Evolutionary conservation across 2,329 filamentous ascomycete genomes (phyloP), one percentile per base, ranked within the genome.

Genomic region (Botryotinia calthae): DNA sequence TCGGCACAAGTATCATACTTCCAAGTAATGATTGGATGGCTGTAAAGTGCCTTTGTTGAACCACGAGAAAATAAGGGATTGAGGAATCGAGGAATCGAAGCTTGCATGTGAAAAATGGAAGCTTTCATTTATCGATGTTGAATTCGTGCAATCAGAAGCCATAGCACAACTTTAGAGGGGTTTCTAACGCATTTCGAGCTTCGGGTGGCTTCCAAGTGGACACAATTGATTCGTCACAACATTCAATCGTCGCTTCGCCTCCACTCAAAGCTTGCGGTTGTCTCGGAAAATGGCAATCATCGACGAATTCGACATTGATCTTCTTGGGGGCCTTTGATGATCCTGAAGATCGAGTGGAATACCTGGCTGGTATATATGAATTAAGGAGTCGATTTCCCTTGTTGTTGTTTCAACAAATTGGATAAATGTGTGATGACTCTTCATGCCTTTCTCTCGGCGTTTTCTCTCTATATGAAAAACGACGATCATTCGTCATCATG

Each of bases 191-290:
- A 51, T 34, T 18, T 40, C 4, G 63, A 66, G 40, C 14, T 79
- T 79, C 44, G n/a, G 37, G 44, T 54, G 64, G 34, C 44, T 51
- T 66, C 44, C 46, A 66, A 51, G 64, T 67, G 46, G 44, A 40
- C 37, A 28, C n/a, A 40, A 40, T 56, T 54, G 48, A 67, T 18
- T 56, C 48, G 34, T 67, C 9, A 67, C 46, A 18, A 31, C 64
- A 56, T 56, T 28, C n/a, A 56, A 28, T 56, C 42, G 37, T 67
- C 31, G 34, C 64, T 67, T 28, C 46, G 46, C 64, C 64, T 46
- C 42, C 62, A 64, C 62, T 64, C 28, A 20, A 25, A 46, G 62
- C 18, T 34, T 34, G 62, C 28, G 42, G 42, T 48, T 34, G 62
- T 64, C 42, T 67, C 64, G 34, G 25, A 67, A 42, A 42, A 56